Percentiles rank a stretch among this genome's conserved stretches.
phyloP scores from a whole-genome alignment of 192 early-diverging fungal species.

The Coemansia sp. region DNA sequence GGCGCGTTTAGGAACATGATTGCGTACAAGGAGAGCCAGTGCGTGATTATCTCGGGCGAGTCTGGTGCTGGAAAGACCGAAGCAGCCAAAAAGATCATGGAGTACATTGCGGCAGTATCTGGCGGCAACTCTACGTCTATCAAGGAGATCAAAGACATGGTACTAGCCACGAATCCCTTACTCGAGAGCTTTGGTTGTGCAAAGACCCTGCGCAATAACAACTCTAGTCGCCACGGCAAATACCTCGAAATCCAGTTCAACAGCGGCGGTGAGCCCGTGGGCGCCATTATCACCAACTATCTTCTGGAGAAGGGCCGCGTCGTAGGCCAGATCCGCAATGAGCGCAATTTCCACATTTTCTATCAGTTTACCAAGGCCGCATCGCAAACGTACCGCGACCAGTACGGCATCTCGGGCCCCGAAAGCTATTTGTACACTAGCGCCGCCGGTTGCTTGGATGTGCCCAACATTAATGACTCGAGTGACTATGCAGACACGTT shows the following conservation, averaged over 20 bases:
- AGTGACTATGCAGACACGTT: slow-evolving; percentile 86
- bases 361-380: slow-evolving; percentile 87
- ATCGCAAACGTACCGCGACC: slow-evolving; percentile 68
- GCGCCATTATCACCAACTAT: slow-evolving; percentile 97
- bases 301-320: slow-evolving; percentile 96
- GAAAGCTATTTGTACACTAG: slow-evolving; percentile 78
- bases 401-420: slow-evolving; percentile 68
- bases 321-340: slow-evolving; percentile 88
- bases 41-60: slow-evolving; percentile 98
- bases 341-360: slow-evolving; percentile 99
- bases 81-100: slow-evolving; percentile 93
- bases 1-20: slow-evolving; percentile 90
- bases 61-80: slow-evolving; percentile 93
- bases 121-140: slow-evolving; percentile 73
- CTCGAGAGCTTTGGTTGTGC: slow-evolving; percentile 99
- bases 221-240: slow-evolving; percentile 97
- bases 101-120: slow-evolving; percentile 97
- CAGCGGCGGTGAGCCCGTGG: slow-evolving; percentile 86
- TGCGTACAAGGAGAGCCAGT: slow-evolving; percentile 97
- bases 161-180: slow-evolving; percentile 97
- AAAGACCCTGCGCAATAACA: slow-evolving; percentile 98
- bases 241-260: slow-evolving; percentile 99
- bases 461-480: slow-evolving; percentile 91
- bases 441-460: slow-evolving; percentile 72
- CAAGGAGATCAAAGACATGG: slow-evolving; percentile 96